phyloP scores from a whole-genome alignment of 306 rosid species.

The Vachellia pachyceras region DNA sequence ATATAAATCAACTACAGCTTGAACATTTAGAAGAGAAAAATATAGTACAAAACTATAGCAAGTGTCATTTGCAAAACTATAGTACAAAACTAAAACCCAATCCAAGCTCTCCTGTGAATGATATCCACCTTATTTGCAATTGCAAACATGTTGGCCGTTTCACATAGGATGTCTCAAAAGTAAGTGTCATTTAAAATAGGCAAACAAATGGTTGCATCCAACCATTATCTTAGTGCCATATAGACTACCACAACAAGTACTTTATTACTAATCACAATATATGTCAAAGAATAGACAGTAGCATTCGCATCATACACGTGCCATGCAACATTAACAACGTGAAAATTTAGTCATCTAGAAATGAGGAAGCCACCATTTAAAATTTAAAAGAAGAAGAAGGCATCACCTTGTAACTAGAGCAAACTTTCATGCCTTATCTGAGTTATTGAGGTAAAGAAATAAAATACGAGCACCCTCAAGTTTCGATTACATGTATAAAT shows the following conservation, averaged over 20 bases:
- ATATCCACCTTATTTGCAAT: slow-evolving; percentile 84
- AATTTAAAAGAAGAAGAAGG: too few relatives aligned
- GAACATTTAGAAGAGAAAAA: too few relatives aligned
- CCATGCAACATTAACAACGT: slow-evolving; percentile 17
- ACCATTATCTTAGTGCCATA: slow-evolving; percentile 69
- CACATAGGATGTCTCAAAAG: slow-evolving; percentile 79
- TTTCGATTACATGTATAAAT: slow-evolving; percentile 25
- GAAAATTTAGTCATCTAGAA: slow-evolving; percentile 19
- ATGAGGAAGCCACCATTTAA: too few relatives aligned
- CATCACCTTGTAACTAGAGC: slow-evolving; percentile 31
- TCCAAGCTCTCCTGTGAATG: slow-evolving; percentile 93
- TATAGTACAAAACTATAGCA: too few relatives aligned
- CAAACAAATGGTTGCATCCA: slow-evolving; percentile 79
- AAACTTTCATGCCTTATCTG: slow-evolving; percentile 17
- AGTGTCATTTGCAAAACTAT: too few relatives aligned
- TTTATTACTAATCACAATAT: slow-evolving; percentile 17
- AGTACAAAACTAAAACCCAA: too few relatives aligned
- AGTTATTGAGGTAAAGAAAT: slow-evolving; percentile 31
- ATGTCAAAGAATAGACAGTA: slow-evolving; percentile 20
- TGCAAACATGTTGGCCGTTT: slow-evolving; percentile 94
- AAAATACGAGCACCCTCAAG: slow-evolving; percentile 17
- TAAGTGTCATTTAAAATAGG: slow-evolving; percentile 74
- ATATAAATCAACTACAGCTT: too few relatives aligned
- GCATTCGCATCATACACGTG: slow-evolving; percentile 1
- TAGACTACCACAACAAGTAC: slow-evolving; percentile 68